These are phyloP conservation scores for Aspergillus sp. DNA, from an alignment of 2,329 filamentous ascomycete genomes.

Conservation along the genomic window DNA sequence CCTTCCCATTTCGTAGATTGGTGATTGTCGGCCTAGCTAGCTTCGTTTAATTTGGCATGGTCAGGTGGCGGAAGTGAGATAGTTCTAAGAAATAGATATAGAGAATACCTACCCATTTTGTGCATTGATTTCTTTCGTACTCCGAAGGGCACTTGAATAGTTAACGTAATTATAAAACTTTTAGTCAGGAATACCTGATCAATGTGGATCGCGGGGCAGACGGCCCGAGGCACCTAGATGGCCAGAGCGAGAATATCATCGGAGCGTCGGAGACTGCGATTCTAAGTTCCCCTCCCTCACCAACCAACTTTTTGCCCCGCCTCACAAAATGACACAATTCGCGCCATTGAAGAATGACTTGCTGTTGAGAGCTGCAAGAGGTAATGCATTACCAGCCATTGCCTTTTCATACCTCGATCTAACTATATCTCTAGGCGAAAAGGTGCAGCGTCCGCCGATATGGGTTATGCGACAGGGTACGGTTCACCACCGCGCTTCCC, in stretches of 20 bases:
- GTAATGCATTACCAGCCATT: slow-evolving; percentile 48
- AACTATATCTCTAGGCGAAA: slow-evolving; percentile 63
- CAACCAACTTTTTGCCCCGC: slow-evolving; percentile 13
- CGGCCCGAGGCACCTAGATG: slow-evolving; percentile 17
- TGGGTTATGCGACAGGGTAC: slow-evolving; percentile 99
- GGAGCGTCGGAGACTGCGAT: not conserved
- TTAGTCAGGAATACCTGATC: not conserved
- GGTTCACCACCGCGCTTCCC: slow-evolving; percentile 17
- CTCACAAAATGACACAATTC: slow-evolving; percentile 67
- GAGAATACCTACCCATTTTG: not conserved
- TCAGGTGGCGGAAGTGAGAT: not conserved
- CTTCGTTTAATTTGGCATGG: not conserved
- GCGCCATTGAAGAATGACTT: slow-evolving; percentile 89
- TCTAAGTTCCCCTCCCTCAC: slow-evolving; percentile 18
- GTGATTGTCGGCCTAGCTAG: not conserved
- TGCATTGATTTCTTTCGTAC: not conserved
- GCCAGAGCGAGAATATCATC: slow-evolving; percentile 18
- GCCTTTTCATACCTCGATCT: not conserved
- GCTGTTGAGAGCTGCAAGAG: slow-evolving; percentile 83
- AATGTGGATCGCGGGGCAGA: slow-evolving; percentile 6
- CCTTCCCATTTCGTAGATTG: not conserved
- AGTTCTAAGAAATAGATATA: not conserved
- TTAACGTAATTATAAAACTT: not conserved
- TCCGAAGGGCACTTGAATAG: not conserved
- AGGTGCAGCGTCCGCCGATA: slow-evolving; percentile 88